Base-by-base conservation (phyloP, 148 eudicot species). In the Polygonum maritimum region DNA sequence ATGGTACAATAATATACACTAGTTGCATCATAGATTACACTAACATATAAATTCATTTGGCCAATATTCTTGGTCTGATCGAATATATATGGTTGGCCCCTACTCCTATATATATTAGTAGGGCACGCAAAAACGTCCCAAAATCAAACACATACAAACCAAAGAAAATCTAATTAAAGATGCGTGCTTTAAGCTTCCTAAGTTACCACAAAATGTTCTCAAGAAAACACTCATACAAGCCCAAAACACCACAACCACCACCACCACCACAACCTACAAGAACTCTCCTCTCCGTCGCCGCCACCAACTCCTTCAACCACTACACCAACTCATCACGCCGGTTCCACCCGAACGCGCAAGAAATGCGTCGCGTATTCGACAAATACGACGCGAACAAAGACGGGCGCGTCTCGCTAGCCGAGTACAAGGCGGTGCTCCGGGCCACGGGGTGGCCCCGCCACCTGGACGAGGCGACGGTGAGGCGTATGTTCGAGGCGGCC, bases 371-470 rank as follows among this genome's bases (percentile, higher is more conserved):
- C 21, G 89, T 85, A 7, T 89, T 91, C 73, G 82, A 89, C 76
- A 85, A 79, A 31, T 86, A 86, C 26, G 93, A 91, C 78, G n/a
- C 74, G 7, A 88, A 91, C 83, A 81, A 80, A 31, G 93, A 89
- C 35, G 93, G 96, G 6, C 87, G 81, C 55, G 78, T 89, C 69
- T 91, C 90, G 0, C 71, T 69, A 47, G 86, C 83, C 48, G 91
- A 91, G 79, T 89, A 85, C 85, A 83, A 78, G 81, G 76, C 78
- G 2, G 85, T 77, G 54, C 2, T 86, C 49, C 80, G 77, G 40
- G 81, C 83, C 26, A 63, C 76, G 48, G 85, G 76, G n/a, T 63
- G 39, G 49, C 76, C 26, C 26, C 75, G 52, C n/a, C 5, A 22
- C 44, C 31, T 72, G 5, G 73, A 74, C 0, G 85, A 85, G 3